phyloP scores from a whole-genome alignment of 352 stramenopile genomes.

The Pythium sp. region DNA sequence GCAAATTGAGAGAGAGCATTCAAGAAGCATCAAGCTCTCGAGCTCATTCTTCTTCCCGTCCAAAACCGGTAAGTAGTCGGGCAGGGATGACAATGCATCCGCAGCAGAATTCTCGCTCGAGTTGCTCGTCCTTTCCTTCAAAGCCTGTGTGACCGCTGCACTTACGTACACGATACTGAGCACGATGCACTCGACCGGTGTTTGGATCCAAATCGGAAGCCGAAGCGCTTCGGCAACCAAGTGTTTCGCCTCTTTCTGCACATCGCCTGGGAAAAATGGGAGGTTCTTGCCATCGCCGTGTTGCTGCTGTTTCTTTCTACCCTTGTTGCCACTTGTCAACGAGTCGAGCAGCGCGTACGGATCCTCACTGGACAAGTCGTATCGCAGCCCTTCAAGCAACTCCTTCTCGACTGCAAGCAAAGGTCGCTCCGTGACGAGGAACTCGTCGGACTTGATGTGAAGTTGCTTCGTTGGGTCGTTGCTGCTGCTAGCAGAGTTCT shows the following conservation, averaged over 20 bases:
- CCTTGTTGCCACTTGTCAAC: constrained; percentile 44
- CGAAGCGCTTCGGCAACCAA: constrained; percentile 50
- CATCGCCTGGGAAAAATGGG: constrained; percentile 31
- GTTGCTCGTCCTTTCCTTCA: constrained; percentile 21
- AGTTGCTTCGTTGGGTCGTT: constrained; percentile 20
- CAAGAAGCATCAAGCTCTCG: constrained; percentile 47
- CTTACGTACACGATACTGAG: constrained; percentile 71
- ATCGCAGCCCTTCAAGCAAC: constrained; percentile 72
- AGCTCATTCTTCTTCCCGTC: constrained; percentile 37
- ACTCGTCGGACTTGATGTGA: constrained; percentile 33
- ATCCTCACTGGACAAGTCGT: constrained; percentile 70
- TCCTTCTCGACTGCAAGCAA: constrained; percentile 57
- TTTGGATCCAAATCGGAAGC: constrained; percentile 65
- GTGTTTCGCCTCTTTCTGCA: constrained; percentile 69
- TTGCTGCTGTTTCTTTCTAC: constrained; percentile 30
- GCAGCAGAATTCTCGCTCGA: not conserved
- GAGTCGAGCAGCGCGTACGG: constrained; percentile 69
- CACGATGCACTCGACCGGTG: constrained; percentile 58
- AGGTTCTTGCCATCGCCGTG: constrained; percentile 14
- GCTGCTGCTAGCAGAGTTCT: constrained; percentile 29
- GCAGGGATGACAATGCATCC: constrained; percentile 15
- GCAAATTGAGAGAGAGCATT: constrained; percentile 56
- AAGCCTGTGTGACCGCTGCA: constrained; percentile 39
- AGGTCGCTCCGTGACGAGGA: constrained; percentile 53
- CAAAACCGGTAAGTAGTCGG: constrained; percentile 47